These are phyloP conservation scores for Diaporthe destruens DNA, from an alignment of 2,329 filamentous ascomycete species.

Conservation along the genomic window DNA sequence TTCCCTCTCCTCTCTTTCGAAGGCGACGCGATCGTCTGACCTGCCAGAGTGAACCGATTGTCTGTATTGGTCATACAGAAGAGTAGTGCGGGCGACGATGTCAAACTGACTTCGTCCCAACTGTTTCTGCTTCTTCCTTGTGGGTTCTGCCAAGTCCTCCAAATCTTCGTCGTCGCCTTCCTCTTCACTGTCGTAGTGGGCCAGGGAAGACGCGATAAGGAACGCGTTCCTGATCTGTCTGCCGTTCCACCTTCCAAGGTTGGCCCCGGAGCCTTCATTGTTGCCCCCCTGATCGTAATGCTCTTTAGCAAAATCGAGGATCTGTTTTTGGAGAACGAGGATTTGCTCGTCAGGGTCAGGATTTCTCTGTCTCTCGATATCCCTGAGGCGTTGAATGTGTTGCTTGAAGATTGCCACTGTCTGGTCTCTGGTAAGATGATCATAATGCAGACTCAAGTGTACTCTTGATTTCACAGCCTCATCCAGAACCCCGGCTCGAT, in stretches of 20 bases:
- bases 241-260: conserved; percentile 49
- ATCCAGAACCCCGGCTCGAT: conserved; percentile 48
- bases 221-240: conserved; percentile 53
- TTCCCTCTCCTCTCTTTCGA: conserved; percentile 16
- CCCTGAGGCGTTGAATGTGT: conserved; percentile 28
- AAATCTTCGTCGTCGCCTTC: background rate
- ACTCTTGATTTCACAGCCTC: conserved; percentile 46
- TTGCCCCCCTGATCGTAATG: background rate
- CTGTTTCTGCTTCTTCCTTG: conserved; percentile 10
- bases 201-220: conserved; percentile 46
- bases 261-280: conserved; percentile 25
- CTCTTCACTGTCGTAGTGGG: conserved; percentile 9
- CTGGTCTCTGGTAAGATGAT: conserved; percentile 33
- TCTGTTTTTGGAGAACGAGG: background rate
- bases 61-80: conserved; percentile 24
- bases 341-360: conserved; percentile 41
- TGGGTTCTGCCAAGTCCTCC: background rate
- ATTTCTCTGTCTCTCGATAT: conserved; percentile 11
- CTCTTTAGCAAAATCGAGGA: conserved; percentile 22
- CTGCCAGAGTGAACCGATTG: conserved; percentile 5
- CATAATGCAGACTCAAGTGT: conserved; percentile 51
- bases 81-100: conserved; percentile 4
- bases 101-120: conserved; percentile 21
- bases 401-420: conserved; percentile 38
- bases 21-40: conserved; percentile 1